phyloP scores from a whole-genome alignment of 176 grass and related monocot genomes.

The Urochloa ruziziensis region DNA sequence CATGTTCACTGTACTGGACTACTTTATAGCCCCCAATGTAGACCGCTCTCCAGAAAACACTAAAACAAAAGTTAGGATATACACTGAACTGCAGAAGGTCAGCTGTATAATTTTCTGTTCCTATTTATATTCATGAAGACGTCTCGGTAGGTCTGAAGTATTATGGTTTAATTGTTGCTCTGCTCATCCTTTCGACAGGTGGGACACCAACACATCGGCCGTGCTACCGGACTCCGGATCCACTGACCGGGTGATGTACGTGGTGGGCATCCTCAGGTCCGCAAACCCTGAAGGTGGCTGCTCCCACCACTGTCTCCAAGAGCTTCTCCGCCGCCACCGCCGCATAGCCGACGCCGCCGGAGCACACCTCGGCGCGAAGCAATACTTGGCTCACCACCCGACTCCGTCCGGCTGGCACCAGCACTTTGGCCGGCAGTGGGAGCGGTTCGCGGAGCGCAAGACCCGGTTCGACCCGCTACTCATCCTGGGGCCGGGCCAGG shows the following conservation, averaged over 20 bases:
- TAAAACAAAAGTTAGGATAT: conserved; percentile 26
- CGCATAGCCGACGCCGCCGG: conserved; percentile 40
- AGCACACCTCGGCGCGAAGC: conserved; percentile 42
- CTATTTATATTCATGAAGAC: neutral
- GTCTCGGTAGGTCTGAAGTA: neutral
- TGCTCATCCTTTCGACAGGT: conserved; percentile 41
- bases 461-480: conserved; percentile 57
- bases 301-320: conserved; percentile 49
- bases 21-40: conserved; percentile 19
- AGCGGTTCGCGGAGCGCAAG: conserved; percentile 62
- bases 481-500: conserved; percentile 78
- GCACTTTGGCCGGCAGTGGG: conserved; percentile 65
- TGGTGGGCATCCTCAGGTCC: conserved; percentile 66
- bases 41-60: conserved; percentile 24
- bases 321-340: conserved; percentile 50
- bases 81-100: conserved; percentile 32
- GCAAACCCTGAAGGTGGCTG: conserved; percentile 50
- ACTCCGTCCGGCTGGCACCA: conserved; percentile 39
- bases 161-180: conserved; percentile 8
- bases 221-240: conserved; percentile 62
- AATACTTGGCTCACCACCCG: conserved; percentile 70
- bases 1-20: conserved; percentile 35
- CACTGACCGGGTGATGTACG: conserved; percentile 55
- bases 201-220: conserved; percentile 69
- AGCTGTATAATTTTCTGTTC: conserved; percentile 27